phyloP scores from a whole-genome alignment of 2,329 filamentous ascomycete species.

The Paraconiothyrium sp. region DNA sequence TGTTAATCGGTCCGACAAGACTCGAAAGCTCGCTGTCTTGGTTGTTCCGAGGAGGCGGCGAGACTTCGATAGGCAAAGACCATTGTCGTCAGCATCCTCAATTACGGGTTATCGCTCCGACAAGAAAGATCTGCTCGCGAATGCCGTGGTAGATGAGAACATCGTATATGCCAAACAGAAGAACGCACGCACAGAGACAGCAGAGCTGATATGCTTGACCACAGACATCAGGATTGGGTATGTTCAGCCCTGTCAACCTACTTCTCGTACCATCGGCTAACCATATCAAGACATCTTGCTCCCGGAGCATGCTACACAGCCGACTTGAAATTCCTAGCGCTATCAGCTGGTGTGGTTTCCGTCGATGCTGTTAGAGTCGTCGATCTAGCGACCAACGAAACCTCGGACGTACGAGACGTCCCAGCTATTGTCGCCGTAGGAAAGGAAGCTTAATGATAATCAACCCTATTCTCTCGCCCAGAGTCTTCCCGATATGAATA shows the following conservation, averaged over 20 bases:
- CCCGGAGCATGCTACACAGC: constrained; percentile 78
- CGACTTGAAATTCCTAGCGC: constrained; percentile 75
- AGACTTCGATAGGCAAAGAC: constrained; percentile 56
- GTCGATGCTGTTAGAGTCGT: constrained; percentile 78
- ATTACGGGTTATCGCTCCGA: constrained; percentile 38
- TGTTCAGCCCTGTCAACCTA: constrained; percentile 32
- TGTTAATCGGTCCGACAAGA: constrained; percentile 72
- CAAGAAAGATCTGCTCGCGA: constrained; percentile 59
- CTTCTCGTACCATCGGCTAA: constrained; percentile 21
- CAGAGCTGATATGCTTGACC: constrained; percentile 77
- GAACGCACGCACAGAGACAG: constrained; percentile 68
- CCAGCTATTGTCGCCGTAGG: constrained; percentile 68
- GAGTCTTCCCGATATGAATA: neutral
- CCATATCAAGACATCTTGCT: constrained; percentile 66
- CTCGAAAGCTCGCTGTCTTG: constrained; percentile 75
- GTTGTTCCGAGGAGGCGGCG: constrained; percentile 72
- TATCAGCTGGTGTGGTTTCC: constrained; percentile 72
- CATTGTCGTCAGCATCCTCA: constrained; percentile 54
- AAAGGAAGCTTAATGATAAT: constrained; percentile 13
- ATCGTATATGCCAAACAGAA: constrained; percentile 76
- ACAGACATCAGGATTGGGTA: constrained; percentile 77
- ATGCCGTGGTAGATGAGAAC: constrained; percentile 76
- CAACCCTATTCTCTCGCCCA: neutral
- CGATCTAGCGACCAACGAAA: constrained; percentile 77
- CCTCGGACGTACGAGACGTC: constrained; percentile 78